phyloP scores from a whole-genome alignment of 2,329 filamentous ascomycete species.

The Dactylellina drechsleri region DNA sequence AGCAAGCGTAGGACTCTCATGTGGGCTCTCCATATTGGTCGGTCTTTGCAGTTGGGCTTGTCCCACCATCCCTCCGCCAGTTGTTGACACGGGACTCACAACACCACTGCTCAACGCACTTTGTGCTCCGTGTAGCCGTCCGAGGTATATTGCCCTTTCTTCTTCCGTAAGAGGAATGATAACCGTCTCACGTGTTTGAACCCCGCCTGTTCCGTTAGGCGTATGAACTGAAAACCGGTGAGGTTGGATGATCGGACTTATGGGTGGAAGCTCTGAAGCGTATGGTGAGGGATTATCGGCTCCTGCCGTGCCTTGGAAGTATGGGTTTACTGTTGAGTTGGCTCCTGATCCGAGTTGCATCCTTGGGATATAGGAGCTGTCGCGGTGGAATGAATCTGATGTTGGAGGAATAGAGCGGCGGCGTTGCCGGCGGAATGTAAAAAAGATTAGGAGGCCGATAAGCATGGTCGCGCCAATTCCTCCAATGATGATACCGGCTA shows the following conservation, averaged over 20 bases:
- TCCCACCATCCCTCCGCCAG: neutral
- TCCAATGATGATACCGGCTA: conserved; percentile 71
- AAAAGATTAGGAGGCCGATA: conserved; percentile 62
- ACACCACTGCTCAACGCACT: conserved; percentile 22
- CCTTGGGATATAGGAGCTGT: conserved; percentile 4
- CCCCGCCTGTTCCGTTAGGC: conserved; percentile 7
- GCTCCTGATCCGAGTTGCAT: neutral
- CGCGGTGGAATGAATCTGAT: neutral
- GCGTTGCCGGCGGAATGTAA: conserved; percentile 41
- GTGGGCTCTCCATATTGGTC: conserved; percentile 5
- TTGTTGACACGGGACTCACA: conserved; percentile 32
- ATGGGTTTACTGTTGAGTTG: conserved; percentile 12
- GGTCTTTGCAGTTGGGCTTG: conserved; percentile 20
- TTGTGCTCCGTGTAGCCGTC: conserved; percentile 30
- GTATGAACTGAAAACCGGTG: conserved; percentile 15
- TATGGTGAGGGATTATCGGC: conserved; percentile 11
- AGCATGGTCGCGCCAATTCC: conserved; percentile 64
- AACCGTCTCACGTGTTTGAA: conserved; percentile 34
- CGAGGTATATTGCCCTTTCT: conserved; percentile 40
- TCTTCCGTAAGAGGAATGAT: conserved; percentile 42
- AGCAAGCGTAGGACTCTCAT: conserved; percentile 15
- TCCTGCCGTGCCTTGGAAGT: conserved; percentile 11
- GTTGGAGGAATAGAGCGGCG: neutral
- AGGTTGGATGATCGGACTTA: conserved; percentile 28
- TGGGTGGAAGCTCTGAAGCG: conserved; percentile 30